Percentiles rank a stretch among this genome's conserved stretches.
phyloP scores from a whole-genome alignment of 805 yeast species.

The Schwanniomyces occidentalis region DNA sequence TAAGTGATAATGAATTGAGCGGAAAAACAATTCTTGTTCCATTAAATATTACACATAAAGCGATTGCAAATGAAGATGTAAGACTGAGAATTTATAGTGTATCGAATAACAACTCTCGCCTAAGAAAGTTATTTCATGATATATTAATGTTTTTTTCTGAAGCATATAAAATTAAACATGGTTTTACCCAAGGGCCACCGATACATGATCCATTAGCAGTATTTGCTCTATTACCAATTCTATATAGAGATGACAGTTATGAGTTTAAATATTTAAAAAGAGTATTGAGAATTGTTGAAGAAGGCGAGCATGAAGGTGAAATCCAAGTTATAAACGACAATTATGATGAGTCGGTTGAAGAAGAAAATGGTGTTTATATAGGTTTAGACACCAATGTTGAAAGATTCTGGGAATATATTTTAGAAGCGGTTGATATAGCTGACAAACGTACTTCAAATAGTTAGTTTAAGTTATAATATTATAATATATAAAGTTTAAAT shows the following conservation, averaged over 20 bases:
- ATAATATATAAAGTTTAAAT: too few relatives aligned
- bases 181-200: conserved; percentile 58
- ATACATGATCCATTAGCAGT: conserved; percentile 81
- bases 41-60: conserved; percentile 68
- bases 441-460: conserved; percentile 10
- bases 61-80: conserved; percentile 43
- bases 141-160: conserved; percentile 23
- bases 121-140: conserved; percentile 38
- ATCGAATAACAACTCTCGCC: conserved; percentile 32
- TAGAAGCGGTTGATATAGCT: conserved; percentile 17
- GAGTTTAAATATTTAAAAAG: conserved; percentile 27
- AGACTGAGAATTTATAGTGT: conserved; percentile 29
- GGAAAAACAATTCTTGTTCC: conserved; percentile 59
- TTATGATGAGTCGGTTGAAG: conserved; percentile 10
- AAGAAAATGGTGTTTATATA: conserved; percentile 15
- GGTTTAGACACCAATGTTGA: conserved; percentile 15
- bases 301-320: conserved; percentile 35
- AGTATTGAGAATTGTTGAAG: conserved; percentile 21
- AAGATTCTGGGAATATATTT: conserved; percentile 16
- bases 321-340: conserved; percentile 7
- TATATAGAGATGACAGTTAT: conserved; percentile 16
- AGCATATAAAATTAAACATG: conserved; percentile 10
- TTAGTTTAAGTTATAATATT: background rate
- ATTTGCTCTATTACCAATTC: conserved; percentile 53
- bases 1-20: conserved; percentile 47